Conservation (phyloP, 257 asterid species). For the Voacanga thouarsii region DNA sequence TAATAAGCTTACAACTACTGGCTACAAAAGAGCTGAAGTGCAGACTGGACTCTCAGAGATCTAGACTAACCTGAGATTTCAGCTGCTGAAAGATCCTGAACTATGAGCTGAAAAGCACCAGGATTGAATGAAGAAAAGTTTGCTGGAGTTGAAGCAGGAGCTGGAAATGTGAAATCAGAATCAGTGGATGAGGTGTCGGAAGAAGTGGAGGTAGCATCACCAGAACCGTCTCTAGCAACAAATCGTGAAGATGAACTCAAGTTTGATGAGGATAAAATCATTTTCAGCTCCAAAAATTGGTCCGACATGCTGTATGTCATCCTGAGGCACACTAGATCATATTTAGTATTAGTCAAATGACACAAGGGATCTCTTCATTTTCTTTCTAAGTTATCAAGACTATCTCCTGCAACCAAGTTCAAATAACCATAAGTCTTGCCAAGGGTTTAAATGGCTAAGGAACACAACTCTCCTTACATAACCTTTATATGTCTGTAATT, state of each 20-base stretch:
- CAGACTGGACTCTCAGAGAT: conserved; percentile 37
- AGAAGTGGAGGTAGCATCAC: conserved; percentile 64
- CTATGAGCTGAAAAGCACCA: conserved; percentile 83
- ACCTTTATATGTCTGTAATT: background rate
- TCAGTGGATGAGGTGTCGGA: conserved; percentile 76
- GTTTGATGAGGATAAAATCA: conserved; percentile 74
- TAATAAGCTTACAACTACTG: conserved; percentile 24
- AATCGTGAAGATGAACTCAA: conserved; percentile 63
- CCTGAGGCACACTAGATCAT: conserved; percentile 97
- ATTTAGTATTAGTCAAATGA: conserved; percentile 55
- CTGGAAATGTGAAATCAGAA: conserved; percentile 90
- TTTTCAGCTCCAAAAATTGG: conserved; percentile 93
- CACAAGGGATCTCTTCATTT: conserved; percentile 21
- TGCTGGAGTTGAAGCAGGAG: conserved; percentile 71
- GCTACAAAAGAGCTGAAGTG: conserved; percentile 26
- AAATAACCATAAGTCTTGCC: conserved; percentile 13
- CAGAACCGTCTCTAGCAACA: conserved; percentile 52
- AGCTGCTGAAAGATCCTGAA: conserved; percentile 89
- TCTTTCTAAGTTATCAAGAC: conserved; percentile 16
- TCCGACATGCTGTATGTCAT: conserved; percentile 99
- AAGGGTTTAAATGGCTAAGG: conserved; percentile 9
- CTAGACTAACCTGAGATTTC: conserved; percentile 85
- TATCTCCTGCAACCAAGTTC: conserved; percentile 27
- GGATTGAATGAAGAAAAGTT: conserved; percentile 57
- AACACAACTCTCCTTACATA: conserved; percentile 3